These are phyloP conservation scores for Fusarium concolor DNA, from an alignment of 2,329 filamentous ascomycete species.

Conservation along the genomic window DNA sequence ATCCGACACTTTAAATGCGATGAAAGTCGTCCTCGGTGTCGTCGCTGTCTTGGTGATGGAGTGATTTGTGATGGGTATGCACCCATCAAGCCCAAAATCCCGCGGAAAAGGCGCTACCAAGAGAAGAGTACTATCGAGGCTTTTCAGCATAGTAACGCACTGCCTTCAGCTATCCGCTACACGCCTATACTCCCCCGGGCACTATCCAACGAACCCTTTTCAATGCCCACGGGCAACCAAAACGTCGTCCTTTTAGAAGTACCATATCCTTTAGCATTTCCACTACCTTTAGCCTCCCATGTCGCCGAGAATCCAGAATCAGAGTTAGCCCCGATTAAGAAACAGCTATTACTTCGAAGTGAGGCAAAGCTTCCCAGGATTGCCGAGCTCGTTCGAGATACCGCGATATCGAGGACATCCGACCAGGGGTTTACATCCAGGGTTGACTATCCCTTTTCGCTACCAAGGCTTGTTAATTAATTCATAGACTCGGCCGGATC, in stretches of 20 bases:
- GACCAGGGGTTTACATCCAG: neutral
- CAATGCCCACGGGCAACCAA: neutral
- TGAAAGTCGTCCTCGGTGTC: neutral
- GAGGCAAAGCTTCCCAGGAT: neutral
- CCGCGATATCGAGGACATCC: neutral
- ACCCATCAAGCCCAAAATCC: neutral
- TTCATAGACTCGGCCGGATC: neutral
- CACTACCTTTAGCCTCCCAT: neutral
- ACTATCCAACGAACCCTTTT: no score
- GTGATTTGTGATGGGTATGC: neutral
- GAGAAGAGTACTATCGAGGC: neutral
- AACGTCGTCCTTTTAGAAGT: neutral
- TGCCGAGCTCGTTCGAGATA: neutral
- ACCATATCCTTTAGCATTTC: fast-evolving
- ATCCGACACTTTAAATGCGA: neutral
- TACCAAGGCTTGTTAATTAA: neutral
- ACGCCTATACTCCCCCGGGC: no score
- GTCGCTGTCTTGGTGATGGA: neutral
- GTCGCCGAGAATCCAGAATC: neutral
- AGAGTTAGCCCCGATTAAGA: neutral
- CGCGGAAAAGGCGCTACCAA: neutral
- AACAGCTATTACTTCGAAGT: neutral
- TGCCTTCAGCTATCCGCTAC: neutral
- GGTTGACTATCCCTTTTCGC: neutral
- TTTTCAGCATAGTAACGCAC: neutral